Evolutionary conservation across 306 rosid genomes (phyloP).

Genomic region (Senna tora): DNA sequence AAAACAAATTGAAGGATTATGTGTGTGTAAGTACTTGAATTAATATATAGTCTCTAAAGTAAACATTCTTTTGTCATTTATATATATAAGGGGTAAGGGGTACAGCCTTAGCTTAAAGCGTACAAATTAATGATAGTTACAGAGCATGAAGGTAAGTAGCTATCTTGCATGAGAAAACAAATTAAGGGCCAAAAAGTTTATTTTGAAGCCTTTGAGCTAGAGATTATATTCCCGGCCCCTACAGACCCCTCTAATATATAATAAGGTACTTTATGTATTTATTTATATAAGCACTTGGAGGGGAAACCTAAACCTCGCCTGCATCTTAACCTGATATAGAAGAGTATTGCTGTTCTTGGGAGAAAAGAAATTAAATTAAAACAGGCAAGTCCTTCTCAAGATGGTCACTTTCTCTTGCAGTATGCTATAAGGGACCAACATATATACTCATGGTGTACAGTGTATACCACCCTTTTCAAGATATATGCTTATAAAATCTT

Average conservation of each 20-base stretch:
- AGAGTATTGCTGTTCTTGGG: conserved; percentile 43
- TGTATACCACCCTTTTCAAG: conserved; percentile 48
- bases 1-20: conserved; percentile 27
- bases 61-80: neutral
- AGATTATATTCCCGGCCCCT: neutral
- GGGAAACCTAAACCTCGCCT: conserved; percentile 1
- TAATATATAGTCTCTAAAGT: neutral
- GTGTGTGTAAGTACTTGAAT: neutral
- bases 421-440: conserved; percentile 67
- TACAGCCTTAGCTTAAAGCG: conserved; percentile 6
- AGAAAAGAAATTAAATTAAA: conserved; percentile 51
- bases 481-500: conserved; percentile 4
- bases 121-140: neutral
- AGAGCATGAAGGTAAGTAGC: neutral
- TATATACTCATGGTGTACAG: conserved; percentile 58
- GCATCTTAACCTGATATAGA: conserved; percentile 40
- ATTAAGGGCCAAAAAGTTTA: conserved; percentile 31
- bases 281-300: conserved; percentile 22
- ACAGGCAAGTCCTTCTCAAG: conserved; percentile 59
- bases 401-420: conserved; percentile 60
- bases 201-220: conserved; percentile 24
- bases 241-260: neutral
- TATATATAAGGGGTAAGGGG: neutral
- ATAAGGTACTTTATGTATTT: neutral
- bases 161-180: conserved; percentile 6